Evolutionary conservation across 1,139 yeast genomes (phyloP), one percentile per base, ranked within the genome.

Genomic region (Spathaspora sp.): DNA sequence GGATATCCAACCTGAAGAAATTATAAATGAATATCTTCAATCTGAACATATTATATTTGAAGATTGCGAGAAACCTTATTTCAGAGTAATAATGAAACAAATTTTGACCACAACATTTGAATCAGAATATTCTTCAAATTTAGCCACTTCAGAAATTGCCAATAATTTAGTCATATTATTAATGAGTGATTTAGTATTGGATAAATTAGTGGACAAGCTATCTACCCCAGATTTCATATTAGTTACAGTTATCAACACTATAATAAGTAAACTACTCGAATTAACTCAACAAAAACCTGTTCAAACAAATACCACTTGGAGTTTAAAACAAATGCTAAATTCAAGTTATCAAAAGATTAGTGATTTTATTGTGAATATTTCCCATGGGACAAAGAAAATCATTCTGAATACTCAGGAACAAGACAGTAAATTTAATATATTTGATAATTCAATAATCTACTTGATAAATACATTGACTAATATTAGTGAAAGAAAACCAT

Each of bases 131-230:
- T 56, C 37, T n/a, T 25, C 39, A 13, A 44, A 48, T 25, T 52
- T 65, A 1, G 51, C 61, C 1, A 55, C 63, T 20, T 69, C 76
- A 1, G 58, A 59, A 23, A 70, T 73, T 4, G 57, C 66, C 2
- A 53, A 57, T 38, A 63, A 60, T 39, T 60, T 74, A 34, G 57
- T 70, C 1, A 56, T 59, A 2, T 44, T 64, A 3, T 49, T 72
- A 13, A 47, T 72, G 33, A 64, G 71, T 7, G 78, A 74, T 53
- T 53, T 73, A 49, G 69, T 74, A 7, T 44, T 74, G 9, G 58
- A 48, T 9, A 68, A 68, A 44, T 48, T 65, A 1, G 47, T 72
- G 4, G 57, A 53, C 1, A 66, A 63, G 50, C 49, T 72, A 13
- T 52, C 74, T 1, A 52, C 66, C 2, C 72, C 72, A 0, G 56